Evolutionary conservation across 2,329 filamentous ascomycete genomes (phyloP).

Genomic region (Gnomoniopsis smithogilvyi): DNA sequence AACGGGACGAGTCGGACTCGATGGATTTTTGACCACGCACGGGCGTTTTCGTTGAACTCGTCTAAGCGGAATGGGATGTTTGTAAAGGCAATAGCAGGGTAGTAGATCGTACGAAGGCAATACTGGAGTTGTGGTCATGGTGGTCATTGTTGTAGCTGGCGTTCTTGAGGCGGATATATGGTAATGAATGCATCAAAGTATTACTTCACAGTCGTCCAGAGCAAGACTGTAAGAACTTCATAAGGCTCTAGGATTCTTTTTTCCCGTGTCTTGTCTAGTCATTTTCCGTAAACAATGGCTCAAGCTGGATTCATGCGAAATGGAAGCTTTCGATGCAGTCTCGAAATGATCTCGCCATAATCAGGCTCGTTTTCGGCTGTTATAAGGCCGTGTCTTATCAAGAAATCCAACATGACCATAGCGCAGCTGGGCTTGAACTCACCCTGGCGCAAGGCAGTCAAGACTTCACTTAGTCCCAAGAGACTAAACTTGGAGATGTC

Average conservation of each 20-base stretch:
- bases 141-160: background rate
- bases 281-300: too few relatives aligned
- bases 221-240: too few relatives aligned
- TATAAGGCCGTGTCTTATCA: conserved; percentile 72
- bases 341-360: conserved; percentile 35
- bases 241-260: too few relatives aligned
- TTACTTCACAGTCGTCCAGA: too few relatives aligned
- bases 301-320: background rate
- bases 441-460: conserved; percentile 56
- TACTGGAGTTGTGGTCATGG: too few relatives aligned
- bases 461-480: conserved; percentile 58
- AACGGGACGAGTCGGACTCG: conserved; percentile 46
- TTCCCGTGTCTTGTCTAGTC: too few relatives aligned
- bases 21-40: conserved; percentile 49
- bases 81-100: background rate
- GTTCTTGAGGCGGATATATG: background rate
- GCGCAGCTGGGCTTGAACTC: conserved; percentile 87
- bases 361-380: conserved; percentile 69
- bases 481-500: conserved; percentile 76
- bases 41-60: background rate
- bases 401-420: conserved; percentile 75
- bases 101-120: background rate
- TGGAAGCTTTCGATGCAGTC: conserved; percentile 4
- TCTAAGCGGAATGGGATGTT: background rate
- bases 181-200: too few relatives aligned